A percentile compares a stretch with the other conserved stretches of the same genome.
These are phyloP conservation scores for Melanomma pulvis-pyrius DNA, from an alignment of 495 filamentous ascomycete genomes.

Conservation along the genomic window DNA sequence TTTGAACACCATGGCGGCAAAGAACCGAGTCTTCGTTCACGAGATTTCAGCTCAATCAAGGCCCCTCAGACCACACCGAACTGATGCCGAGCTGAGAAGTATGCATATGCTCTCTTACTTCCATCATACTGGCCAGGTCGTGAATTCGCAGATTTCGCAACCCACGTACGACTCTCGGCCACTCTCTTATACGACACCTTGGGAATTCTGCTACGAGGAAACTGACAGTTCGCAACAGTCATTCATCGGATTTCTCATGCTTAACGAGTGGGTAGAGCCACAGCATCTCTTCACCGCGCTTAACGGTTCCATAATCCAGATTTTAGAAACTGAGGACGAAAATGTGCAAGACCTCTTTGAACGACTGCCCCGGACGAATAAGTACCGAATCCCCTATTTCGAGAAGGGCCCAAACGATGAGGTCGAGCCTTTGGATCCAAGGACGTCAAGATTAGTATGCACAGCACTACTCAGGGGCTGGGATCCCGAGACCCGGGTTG, in stretches of 20 bases:
- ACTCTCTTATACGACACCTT: slow-evolving; percentile 53
- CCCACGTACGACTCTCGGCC: slow-evolving; percentile 55
- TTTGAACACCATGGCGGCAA: neutral
- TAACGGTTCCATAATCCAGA: slow-evolving; percentile 27
- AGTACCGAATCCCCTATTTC: slow-evolving; percentile 26
- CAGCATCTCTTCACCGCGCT: slow-evolving; percentile 9
- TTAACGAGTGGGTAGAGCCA: slow-evolving; percentile 15
- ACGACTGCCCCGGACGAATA: slow-evolving; percentile 17
- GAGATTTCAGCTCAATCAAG: slow-evolving; percentile 9
- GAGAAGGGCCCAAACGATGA: neutral
- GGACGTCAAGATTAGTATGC: slow-evolving; percentile 16
- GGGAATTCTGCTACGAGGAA: slow-evolving; percentile 61
- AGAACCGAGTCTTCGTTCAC: slow-evolving; percentile 5
- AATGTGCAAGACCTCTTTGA: slow-evolving; percentile 3
- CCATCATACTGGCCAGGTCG: slow-evolving; percentile 30
- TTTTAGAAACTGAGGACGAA: slow-evolving; percentile 12
- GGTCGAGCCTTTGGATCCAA: slow-evolving; percentile 19
- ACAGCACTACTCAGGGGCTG: slow-evolving; percentile 31
- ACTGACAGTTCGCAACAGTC: slow-evolving; percentile 6
- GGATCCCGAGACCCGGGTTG: slow-evolving; percentile 4
- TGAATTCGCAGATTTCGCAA: slow-evolving; percentile 38
- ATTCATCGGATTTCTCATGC: slow-evolving; percentile 24
- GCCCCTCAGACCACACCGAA: slow-evolving; percentile 49
- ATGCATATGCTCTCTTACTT: slow-evolving; percentile 87
- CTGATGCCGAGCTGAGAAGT: slow-evolving; percentile 67